Percentiles rank a stretch among this genome's conserved stretches.
Conservation (phyloP, 1,284 basidiomycete genomes). For the Uromyces viciae-fabae region DNA sequence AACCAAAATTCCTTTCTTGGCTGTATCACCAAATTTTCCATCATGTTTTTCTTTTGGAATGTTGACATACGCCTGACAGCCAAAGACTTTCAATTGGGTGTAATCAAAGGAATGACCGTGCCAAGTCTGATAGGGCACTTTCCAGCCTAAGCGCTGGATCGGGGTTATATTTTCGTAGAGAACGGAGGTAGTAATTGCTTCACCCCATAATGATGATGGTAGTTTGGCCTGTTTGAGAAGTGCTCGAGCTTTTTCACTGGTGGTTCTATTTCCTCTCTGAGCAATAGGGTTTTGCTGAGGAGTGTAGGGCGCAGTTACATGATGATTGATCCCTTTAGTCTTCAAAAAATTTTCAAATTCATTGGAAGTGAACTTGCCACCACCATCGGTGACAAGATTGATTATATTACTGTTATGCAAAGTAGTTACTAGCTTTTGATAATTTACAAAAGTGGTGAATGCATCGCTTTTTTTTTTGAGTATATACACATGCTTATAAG, state of each 20-base stretch:
- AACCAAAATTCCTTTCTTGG: not conserved
- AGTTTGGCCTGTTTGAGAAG: slow-evolving; percentile 52
- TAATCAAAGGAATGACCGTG: not conserved
- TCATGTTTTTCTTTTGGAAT: not conserved
- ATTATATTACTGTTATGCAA: not conserved
- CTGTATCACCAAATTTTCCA: not conserved
- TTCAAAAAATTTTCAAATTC: not conserved
- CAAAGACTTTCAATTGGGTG: not conserved
- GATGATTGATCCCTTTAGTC: not conserved
- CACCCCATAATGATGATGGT: slow-evolving; percentile 54
- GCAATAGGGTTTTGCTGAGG: slow-evolving; percentile 54
- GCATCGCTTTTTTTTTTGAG: slow-evolving; percentile 10
- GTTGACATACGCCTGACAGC: slow-evolving; percentile 3
- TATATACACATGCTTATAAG: slow-evolving; percentile 3
- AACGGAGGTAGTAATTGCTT: slow-evolving; percentile 52
- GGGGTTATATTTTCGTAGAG: slow-evolving; percentile 54
- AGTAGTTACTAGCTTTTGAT: not conserved
- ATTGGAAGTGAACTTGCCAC: not conserved
- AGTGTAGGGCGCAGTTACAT: slow-evolving; percentile 49
- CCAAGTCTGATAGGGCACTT: not conserved
- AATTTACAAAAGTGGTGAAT: not conserved
- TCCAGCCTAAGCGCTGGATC: not conserved
- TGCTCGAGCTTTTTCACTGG: slow-evolving; percentile 49
- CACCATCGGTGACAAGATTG: not conserved
- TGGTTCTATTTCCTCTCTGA: slow-evolving; percentile 52